Evolutionary conservation across 768 basidiomycete species (phyloP).

Genomic region (Plicaturopsis crispa): DNA sequence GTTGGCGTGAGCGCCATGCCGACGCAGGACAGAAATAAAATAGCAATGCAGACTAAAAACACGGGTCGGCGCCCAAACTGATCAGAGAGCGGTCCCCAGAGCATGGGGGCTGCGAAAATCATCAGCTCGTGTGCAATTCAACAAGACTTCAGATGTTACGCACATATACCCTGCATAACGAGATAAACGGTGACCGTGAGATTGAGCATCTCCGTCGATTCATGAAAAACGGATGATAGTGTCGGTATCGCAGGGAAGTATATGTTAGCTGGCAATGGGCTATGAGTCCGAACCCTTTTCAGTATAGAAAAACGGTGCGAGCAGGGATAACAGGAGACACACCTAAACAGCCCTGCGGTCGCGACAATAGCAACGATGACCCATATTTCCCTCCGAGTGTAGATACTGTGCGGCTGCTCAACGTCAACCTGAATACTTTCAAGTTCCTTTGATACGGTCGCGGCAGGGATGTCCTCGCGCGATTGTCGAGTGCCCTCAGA

Average conservation of each 20-base stretch:
- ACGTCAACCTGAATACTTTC: too few species aligned
- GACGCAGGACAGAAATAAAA: conserved; percentile 62
- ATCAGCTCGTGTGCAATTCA: neutral
- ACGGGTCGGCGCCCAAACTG: conserved; percentile 55
- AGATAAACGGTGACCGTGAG: conserved; percentile 77
- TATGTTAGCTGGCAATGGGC: too few species aligned
- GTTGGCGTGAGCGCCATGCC: too few species aligned
- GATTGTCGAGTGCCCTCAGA: too few species aligned
- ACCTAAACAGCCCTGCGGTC: conserved; percentile 13
- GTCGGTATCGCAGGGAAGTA: conserved; percentile 38
- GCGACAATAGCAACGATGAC: conserved; percentile 12
- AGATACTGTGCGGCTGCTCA: conserved; percentile 15
- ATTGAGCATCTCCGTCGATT: conserved; percentile 67
- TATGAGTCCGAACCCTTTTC: neutral
- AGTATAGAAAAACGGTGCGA: neutral
- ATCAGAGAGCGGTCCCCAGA: conserved; percentile 69
- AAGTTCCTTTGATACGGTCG: too few species aligned
- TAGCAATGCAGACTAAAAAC: conserved; percentile 52
- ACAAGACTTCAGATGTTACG: conserved; percentile 9
- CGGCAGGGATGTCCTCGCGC: too few species aligned
- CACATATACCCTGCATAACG: conserved; percentile 57
- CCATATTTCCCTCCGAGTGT: conserved; percentile 13
- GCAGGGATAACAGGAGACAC: neutral
- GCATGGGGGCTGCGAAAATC: conserved; percentile 27
- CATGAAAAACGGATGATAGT: conserved; percentile 45